A percentile compares a stretch with the other conserved stretches of the same genome.
Conservation (phyloP, 2,329 filamentous ascomycete species). For the Cladophialophora bantiana region DNA sequence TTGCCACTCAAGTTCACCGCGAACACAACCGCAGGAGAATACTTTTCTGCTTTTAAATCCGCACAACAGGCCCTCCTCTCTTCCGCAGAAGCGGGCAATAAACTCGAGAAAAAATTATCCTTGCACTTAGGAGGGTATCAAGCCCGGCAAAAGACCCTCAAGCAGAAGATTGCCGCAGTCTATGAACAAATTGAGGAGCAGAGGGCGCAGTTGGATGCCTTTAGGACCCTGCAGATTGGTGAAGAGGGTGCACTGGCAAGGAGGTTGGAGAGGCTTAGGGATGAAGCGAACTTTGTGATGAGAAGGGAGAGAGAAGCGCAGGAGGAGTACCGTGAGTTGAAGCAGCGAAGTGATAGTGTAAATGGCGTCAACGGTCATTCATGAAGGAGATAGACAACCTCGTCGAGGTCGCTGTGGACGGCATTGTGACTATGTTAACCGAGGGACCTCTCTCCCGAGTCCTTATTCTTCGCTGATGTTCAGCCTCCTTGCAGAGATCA, state of each 20-base stretch:
- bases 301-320: slow-evolving; percentile 88
- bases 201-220: slow-evolving; percentile 72
- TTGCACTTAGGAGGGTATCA: slow-evolving; percentile 90
- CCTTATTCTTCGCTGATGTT: neutral
- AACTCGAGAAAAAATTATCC: slow-evolving; percentile 90
- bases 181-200: slow-evolving; percentile 77
- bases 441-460: neutral
- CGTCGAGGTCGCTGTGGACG: neutral
- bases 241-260: slow-evolving; percentile 78
- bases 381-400: neutral
- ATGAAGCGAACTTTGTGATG: slow-evolving; percentile 83
- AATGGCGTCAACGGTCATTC: slow-evolving; percentile 30
- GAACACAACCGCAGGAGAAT: slow-evolving; percentile 75
- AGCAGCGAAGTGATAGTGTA: slow-evolving; percentile 73
- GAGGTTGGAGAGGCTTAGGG: slow-evolving; percentile 75
- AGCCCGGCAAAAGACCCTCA: slow-evolving; percentile 79
- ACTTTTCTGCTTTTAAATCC: slow-evolving; percentile 73
- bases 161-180: slow-evolving; percentile 79
- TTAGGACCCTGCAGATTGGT: slow-evolving; percentile 75
- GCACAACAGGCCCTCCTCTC: slow-evolving; percentile 76
- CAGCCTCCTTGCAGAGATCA: neutral
- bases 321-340: slow-evolving; percentile 77
- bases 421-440: neutral
- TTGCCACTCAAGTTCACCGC: slow-evolving; percentile 81
- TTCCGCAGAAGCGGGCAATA: slow-evolving; percentile 80